Evolutionary conservation across 2,329 filamentous ascomycete species (phyloP), one percentile per base, ranked within the genome.

Genomic region (Beauveria varroae): DNA sequence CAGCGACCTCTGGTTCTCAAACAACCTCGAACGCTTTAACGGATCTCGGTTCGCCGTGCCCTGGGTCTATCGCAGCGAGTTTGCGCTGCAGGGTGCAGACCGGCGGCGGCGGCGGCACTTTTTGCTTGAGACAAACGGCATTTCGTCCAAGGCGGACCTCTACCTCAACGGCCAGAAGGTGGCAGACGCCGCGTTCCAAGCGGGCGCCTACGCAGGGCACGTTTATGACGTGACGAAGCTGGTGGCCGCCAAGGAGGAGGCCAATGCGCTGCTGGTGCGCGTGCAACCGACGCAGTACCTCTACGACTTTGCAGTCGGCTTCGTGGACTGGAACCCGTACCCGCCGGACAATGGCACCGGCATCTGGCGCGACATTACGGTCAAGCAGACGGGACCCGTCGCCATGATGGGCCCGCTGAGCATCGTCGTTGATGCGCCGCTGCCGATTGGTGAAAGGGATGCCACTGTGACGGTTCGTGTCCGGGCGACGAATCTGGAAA

Each of bases 311-410:
- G 83, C 80, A 0, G 71, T 85, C 10, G 82, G 82, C 0, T 87
- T 85, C 60, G 79, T 84, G 0, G 84, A 86, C 65, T 86, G 84
- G 84, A 86, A 86, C 60, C 83, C 83, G 0, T 80, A 81, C 59
- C 82, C 84, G 0, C 78, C 82, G 0, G 85, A 87, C 67, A 86
- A 86, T 52, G 84, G 84, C 2, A 86, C 83, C 0, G 85, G 85
- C 0, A 74, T 88, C 9, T 88, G 85, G 85, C 76, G 85, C 5
- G 74, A 86, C 47, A 74, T 87, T 1, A 76, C 78, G 40, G 59
- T 87, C 47, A 81, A 78, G 55, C 77, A 82, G 68, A 85, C 81
- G 0, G 84, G 84, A 0, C 68, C 80, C 0, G 76, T 84, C 1
- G 70, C 74, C 2, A 65, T 82, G 55, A 65, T 81, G 56, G 78